A percentile compares a stretch with the other conserved stretches of the same genome.
Conservation (phyloP, 2,329 filamentous ascomycete species). For the Microsporum audouinii region DNA sequence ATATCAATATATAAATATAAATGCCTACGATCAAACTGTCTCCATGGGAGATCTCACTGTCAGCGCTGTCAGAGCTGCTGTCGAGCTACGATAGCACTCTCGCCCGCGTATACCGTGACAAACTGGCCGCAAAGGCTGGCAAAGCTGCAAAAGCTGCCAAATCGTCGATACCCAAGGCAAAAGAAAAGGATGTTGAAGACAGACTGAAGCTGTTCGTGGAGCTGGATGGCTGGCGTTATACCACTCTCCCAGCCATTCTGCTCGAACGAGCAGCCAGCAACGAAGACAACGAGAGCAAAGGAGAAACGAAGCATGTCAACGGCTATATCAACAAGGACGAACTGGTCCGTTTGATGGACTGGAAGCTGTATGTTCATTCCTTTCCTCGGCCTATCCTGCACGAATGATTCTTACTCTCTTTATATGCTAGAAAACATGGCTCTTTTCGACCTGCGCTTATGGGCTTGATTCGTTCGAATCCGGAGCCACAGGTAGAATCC, state of each 20-base stretch:
- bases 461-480: conserved; percentile 31
- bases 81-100: conserved; percentile 16
- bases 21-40: neutral
- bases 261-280: conserved; percentile 6
- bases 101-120: conserved; percentile 15
- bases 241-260: conserved; percentile 21
- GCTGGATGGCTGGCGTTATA: conserved; percentile 32
- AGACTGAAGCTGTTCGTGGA: conserved; percentile 21
- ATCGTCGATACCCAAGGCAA: neutral
- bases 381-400: neutral
- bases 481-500: conserved; percentile 17
- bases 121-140: conserved; percentile 13
- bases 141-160: neutral
- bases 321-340: conserved; percentile 25
- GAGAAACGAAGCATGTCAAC: conserved; percentile 9
- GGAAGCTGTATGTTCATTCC: conserved; percentile 31
- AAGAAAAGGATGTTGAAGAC: conserved; percentile 7
- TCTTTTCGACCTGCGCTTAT: conserved; percentile 29
- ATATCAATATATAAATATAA: no score
- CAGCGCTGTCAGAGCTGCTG: conserved; percentile 10
- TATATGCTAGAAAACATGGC: conserved; percentile 30
- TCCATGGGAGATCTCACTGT: conserved; percentile 9
- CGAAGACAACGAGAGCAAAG: conserved; percentile 5
- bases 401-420: neutral
- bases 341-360: conserved; percentile 31